phyloP scores from a whole-genome alignment of 1,284 basidiomycete genomes.

The Anthracocystis walkeri region DNA sequence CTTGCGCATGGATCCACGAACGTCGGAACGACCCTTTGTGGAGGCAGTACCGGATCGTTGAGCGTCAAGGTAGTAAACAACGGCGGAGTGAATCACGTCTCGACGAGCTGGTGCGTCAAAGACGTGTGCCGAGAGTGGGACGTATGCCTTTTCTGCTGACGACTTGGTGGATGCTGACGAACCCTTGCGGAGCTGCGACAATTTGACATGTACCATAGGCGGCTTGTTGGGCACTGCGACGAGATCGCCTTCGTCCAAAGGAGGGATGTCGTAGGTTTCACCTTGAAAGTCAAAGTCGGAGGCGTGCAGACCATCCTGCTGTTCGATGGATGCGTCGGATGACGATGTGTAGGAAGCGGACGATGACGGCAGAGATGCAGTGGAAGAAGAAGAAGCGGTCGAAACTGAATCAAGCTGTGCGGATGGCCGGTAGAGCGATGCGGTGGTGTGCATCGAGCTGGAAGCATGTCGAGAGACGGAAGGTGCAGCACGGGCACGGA shows the following conservation, averaged over 20 bases:
- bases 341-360: neutral
- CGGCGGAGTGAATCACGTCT: constrained; percentile 92
- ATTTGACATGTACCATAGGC: constrained; percentile 50
- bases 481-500: constrained; percentile 23
- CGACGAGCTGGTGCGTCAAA: constrained; percentile 85
- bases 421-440: constrained; percentile 13
- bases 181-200: constrained; percentile 40
- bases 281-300: constrained; percentile 43
- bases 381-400: constrained; percentile 7
- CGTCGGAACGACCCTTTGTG: constrained; percentile 91
- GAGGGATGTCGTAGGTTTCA: constrained; percentile 29
- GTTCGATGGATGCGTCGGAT: neutral
- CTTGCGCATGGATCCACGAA: constrained; percentile 87
- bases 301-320: constrained; percentile 23
- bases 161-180: neutral
- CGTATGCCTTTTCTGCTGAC: constrained; percentile 60
- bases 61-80: constrained; percentile 87
- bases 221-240: constrained; percentile 48
- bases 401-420: neutral
- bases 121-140: constrained; percentile 82
- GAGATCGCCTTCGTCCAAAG: constrained; percentile 41
- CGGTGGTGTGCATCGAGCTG: constrained; percentile 31
- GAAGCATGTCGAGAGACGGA: constrained; percentile 15
- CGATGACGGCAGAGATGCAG: constrained; percentile 16
- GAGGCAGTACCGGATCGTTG: constrained; percentile 88